Percentiles rank a stretch among this genome's conserved stretches.
phyloP scores from a whole-genome alignment of 306 rosid genomes.

The Begonia fuchsioides region DNA sequence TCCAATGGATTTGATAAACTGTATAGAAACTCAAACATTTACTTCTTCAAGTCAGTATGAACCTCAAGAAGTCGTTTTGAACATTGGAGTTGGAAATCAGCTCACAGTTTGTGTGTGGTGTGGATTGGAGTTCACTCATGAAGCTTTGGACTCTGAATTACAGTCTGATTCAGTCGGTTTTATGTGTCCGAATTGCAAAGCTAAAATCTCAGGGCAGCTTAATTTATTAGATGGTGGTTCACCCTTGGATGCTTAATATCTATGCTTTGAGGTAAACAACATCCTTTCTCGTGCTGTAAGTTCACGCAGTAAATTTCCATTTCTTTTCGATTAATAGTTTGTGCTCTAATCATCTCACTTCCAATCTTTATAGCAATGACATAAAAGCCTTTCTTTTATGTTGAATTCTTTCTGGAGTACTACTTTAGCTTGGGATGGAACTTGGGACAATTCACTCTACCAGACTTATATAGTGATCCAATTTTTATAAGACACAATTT shows the following conservation, averaged over 20 bases:
- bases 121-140: conserved; percentile 49
- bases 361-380: too few species aligned
- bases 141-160: conserved; percentile 42
- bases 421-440: too few species aligned
- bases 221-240: conserved; percentile 33
- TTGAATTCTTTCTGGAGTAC: too few species aligned
- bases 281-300: too few species aligned
- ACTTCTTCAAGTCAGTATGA: conserved; percentile 33
- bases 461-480: too few species aligned
- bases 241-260: conserved; percentile 18
- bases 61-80: conserved; percentile 33
- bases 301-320: too few species aligned
- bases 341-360: too few species aligned
- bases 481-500: too few species aligned
- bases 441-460: too few species aligned
- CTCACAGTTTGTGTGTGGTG: conserved; percentile 63
- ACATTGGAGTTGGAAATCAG: conserved; percentile 22
- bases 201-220: conserved; percentile 49
- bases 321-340: too few species aligned
- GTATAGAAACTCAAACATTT: conserved; percentile 17
- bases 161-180: conserved; percentile 70
- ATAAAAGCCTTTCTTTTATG: too few species aligned
- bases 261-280: background rate
- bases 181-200: conserved; percentile 69
- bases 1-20: conserved; percentile 22